Conservation (phyloP, 768 basidiomycete genomes). For the Hypsizygus marmoreus region DNA sequence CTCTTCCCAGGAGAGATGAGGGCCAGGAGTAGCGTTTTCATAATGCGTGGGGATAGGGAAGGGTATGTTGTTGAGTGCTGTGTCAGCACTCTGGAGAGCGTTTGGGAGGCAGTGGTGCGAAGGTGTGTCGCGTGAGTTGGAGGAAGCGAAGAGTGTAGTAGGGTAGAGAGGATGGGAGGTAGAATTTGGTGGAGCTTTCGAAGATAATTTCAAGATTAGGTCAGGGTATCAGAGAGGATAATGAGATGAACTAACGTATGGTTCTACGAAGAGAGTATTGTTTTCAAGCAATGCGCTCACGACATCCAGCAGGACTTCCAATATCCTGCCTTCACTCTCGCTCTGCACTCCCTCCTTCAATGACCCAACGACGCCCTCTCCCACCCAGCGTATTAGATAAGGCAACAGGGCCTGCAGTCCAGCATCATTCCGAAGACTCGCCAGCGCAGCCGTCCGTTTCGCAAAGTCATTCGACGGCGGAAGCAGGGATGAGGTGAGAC, state of each 20-base stretch:
- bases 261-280: constrained; percentile 88
- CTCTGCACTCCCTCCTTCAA: constrained; percentile 57
- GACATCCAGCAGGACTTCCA: constrained; percentile 85
- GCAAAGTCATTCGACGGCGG: constrained; percentile 67
- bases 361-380: constrained; percentile 77
- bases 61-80: constrained; percentile 90
- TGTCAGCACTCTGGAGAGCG: constrained; percentile 77
- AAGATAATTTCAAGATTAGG: background rate
- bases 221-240: background rate
- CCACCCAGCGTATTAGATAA: constrained; percentile 94
- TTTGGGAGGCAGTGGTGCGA: constrained; percentile 81
- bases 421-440: constrained; percentile 85
- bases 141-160: constrained; percentile 86
- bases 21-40: constrained; percentile 91
- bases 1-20: constrained; percentile 73
- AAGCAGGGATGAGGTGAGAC: constrained; percentile 82
- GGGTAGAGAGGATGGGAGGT: constrained; percentile 87
- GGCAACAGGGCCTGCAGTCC: constrained; percentile 90
- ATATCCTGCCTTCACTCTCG: constrained; percentile 66
- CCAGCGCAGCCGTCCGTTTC: constrained; percentile 87
- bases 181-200: constrained; percentile 91
- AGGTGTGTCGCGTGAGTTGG: constrained; percentile 68
- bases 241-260: constrained; percentile 77
- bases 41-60: constrained; percentile 82
- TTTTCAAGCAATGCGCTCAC: constrained; percentile 86